Evolutionary conservation across 129 eudicot genomes (phyloP).

Genomic region (Ambrosia trifida): DNA sequence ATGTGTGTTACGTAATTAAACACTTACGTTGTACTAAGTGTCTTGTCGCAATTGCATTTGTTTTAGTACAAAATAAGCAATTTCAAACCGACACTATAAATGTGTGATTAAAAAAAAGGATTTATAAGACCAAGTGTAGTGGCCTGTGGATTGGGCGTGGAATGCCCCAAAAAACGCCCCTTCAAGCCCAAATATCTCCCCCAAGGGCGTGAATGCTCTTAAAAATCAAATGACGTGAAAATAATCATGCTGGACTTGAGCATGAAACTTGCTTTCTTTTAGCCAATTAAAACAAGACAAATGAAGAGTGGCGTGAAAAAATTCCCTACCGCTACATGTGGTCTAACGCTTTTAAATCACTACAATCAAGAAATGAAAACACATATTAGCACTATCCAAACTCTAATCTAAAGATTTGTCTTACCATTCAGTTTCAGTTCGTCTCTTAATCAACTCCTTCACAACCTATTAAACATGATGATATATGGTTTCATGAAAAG

Average conservation of each 20-base stretch:
- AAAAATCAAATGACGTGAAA: too few species aligned
- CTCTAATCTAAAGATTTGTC: too few species aligned
- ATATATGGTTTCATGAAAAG: background rate
- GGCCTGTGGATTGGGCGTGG: too few species aligned
- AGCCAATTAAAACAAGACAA: too few species aligned
- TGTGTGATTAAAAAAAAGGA: background rate
- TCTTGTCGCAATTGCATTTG: slow-evolving; percentile 5
- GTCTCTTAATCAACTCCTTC: slow-evolving; percentile 70
- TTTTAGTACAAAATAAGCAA: background rate
- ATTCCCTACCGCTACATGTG: too few species aligned
- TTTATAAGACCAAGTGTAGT: background rate
- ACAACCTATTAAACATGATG: slow-evolving; percentile 51
- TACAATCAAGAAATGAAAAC: background rate
- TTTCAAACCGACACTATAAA: background rate
- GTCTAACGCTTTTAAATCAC: background rate
- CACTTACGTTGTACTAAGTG: slow-evolving; percentile 1
- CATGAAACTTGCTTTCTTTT: too few species aligned
- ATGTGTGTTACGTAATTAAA: background rate
- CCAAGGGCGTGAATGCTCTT: too few species aligned
- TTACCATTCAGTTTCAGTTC: slow-evolving; percentile 70
- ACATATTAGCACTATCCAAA: background rate
- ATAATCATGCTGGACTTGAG: too few species aligned
- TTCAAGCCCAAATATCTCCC: too few species aligned
- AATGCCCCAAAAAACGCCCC: too few species aligned
- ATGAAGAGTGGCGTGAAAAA: too few species aligned